Evolutionary conservation across 2,329 filamentous ascomycete genomes (phyloP).

Genomic region (Rutstroemia sp.): DNA sequence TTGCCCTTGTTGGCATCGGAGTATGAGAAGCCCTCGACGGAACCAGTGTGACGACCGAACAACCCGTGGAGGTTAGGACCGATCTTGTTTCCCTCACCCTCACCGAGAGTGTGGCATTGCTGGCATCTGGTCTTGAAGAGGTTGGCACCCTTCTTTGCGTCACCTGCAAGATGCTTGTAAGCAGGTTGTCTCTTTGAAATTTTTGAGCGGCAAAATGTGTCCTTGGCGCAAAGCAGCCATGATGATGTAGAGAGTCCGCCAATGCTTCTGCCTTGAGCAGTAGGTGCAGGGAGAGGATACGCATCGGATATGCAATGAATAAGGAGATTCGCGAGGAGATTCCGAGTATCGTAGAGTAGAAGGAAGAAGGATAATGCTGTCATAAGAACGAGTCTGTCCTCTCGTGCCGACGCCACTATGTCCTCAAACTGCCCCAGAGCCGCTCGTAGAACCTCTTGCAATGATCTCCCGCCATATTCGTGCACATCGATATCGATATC

Average conservation of each 20-base stretch:
- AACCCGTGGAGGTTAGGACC: conserved; percentile 95
- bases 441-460: neutral
- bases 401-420: neutral
- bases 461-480: neutral
- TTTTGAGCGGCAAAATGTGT: neutral
- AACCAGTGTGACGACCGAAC: conserved; percentile 91
- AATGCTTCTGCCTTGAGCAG: neutral
- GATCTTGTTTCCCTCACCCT: conserved; percentile 91
- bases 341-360: neutral
- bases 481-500: neutral
- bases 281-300: neutral
- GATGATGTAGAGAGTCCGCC: neutral
- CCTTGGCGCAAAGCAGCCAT: neutral
- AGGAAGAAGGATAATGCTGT: neutral
- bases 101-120: conserved; percentile 96
- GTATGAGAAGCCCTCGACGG: conserved; percentile 90
- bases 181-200: neutral
- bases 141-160: conserved; percentile 92
- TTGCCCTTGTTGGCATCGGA: conserved; percentile 99
- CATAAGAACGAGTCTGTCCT: neutral
- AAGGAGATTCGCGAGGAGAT: neutral
- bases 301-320: no score
- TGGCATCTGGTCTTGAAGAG: conserved; percentile 99
- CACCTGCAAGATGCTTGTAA: conserved; percentile 49
- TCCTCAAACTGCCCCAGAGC: neutral